Conservation (phyloP, 2,329 filamentous ascomycete genomes). For the Alternaria triticimaculans region DNA sequence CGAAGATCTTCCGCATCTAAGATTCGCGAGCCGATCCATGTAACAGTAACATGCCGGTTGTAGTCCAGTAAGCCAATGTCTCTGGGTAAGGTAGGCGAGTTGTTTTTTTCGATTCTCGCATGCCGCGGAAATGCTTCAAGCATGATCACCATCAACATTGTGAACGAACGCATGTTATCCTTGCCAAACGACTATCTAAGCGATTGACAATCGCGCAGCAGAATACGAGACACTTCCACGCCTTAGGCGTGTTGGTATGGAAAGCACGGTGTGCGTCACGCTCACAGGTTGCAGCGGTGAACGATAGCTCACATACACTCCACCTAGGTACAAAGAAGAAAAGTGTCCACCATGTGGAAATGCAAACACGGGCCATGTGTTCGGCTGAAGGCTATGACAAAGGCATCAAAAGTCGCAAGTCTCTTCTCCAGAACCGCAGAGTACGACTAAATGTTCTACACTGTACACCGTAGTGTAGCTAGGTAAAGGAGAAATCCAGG, state of each 20-base stretch:
- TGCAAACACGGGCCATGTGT: neutral
- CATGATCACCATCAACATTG: neutral
- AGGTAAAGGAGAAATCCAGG: neutral
- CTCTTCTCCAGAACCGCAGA: neutral
- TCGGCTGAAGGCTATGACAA: neutral
- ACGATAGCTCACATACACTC: neutral
- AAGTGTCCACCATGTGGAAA: neutral
- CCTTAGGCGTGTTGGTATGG: neutral
- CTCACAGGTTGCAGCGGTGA: neutral
- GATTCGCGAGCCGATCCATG: constrained; percentile 15
- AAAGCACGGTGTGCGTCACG: neutral
- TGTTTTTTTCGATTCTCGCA: neutral
- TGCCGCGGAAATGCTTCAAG: neutral
- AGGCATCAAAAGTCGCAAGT: neutral
- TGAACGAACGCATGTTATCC: neutral
- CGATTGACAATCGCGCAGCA: neutral
- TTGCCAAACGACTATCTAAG: neutral
- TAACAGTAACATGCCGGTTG: constrained; percentile 5
- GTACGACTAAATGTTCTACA: neutral
- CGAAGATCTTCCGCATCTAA: constrained; percentile 9
- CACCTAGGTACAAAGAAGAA: neutral
- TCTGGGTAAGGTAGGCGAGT: neutral
- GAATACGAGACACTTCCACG: neutral
- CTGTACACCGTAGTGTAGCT: neutral
- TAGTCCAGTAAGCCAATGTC: neutral